These are phyloP conservation scores for Lactarius vividus DNA, from an alignment of 768 basidiomycete genomes.

Conservation along the genomic window DNA sequence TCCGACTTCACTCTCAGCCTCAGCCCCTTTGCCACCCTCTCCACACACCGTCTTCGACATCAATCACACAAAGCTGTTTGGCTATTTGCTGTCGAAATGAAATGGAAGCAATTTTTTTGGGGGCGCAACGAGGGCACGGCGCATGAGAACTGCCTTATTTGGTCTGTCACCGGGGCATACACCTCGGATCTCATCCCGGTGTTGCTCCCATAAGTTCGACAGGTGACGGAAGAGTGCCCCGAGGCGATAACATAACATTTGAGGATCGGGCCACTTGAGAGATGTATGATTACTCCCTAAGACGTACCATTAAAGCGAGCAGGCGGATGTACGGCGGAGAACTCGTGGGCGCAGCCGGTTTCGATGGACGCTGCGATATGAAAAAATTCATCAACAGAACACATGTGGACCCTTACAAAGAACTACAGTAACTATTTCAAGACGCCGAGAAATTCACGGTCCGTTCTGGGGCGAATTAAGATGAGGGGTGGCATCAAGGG, in stretches of 20 bases:
- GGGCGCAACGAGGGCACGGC: slow-evolving; percentile 14
- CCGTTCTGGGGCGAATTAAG: slow-evolving; percentile 7
- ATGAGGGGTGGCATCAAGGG: neutral
- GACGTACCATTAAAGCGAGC: neutral
- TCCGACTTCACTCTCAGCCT: slow-evolving; percentile 1
- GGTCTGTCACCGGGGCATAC: neutral
- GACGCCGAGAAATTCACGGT: slow-evolving; percentile 10
- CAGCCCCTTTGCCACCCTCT: neutral
- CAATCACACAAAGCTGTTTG: slow-evolving; percentile 6
- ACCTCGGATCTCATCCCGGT: neutral
- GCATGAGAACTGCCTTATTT: slow-evolving; percentile 18
- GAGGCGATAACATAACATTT: neutral
- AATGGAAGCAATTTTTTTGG: slow-evolving; percentile 12
- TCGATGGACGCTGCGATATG: slow-evolving; percentile 13
- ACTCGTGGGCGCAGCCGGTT: neutral
- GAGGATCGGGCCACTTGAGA: neutral
- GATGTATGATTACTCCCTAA: neutral
- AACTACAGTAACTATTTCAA: slow-evolving; percentile 17
- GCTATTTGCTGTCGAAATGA: slow-evolving; percentile 16
- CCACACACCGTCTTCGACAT: slow-evolving; percentile 1
- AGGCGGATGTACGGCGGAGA: slow-evolving; percentile 10
- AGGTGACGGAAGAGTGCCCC: neutral
- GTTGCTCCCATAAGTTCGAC: neutral
- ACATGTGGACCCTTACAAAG: neutral
- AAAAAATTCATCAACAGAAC: slow-evolving; percentile 15